phyloP scores from a whole-genome alignment of 1,139 yeast genomes.

The Pichia sp. region DNA sequence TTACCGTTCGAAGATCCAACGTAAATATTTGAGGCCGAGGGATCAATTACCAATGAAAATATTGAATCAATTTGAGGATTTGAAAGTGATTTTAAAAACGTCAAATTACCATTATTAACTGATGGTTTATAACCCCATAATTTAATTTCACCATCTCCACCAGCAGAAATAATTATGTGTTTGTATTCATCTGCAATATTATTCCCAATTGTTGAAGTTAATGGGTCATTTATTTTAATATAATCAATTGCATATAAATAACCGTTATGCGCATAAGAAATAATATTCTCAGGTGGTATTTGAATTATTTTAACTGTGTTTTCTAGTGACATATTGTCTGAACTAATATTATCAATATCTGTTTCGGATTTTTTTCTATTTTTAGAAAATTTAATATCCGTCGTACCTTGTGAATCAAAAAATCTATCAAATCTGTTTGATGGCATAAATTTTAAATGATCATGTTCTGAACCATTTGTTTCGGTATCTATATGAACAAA shows the following conservation, averaged over 20 bases:
- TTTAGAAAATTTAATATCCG: not conserved
- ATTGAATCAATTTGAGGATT: slow-evolving; percentile 55
- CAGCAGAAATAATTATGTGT: slow-evolving; percentile 56
- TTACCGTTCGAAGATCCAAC: slow-evolving; percentile 73
- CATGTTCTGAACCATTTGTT: slow-evolving; percentile 25
- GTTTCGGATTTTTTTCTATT: not conserved
- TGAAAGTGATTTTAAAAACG: slow-evolving; percentile 41
- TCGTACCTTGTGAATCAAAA: slow-evolving; percentile 78
- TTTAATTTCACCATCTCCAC: slow-evolving; percentile 85
- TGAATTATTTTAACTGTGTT: slow-evolving; percentile 43
- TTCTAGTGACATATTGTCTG: not conserved
- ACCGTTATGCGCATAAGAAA: slow-evolving; percentile 86
- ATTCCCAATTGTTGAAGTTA: slow-evolving; percentile 20
- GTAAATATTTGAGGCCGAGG: slow-evolving; percentile 48
- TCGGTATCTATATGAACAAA: slow-evolving; percentile 49
- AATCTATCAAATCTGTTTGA: slow-evolving; percentile 77
- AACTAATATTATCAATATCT: not conserved
- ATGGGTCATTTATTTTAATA: slow-evolving; percentile 17
- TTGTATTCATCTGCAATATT: slow-evolving; percentile 28
- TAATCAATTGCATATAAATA: slow-evolving; percentile 68
- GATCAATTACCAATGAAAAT: slow-evolving; percentile 48
- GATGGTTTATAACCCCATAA: slow-evolving; percentile 50
- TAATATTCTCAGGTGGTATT: slow-evolving; percentile 56
- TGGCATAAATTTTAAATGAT: slow-evolving; percentile 51
- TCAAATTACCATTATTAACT: slow-evolving; percentile 16